phyloP scores from a whole-genome alignment of 2,329 filamentous ascomycete species.

The Hymenoscyphus salicellus region DNA sequence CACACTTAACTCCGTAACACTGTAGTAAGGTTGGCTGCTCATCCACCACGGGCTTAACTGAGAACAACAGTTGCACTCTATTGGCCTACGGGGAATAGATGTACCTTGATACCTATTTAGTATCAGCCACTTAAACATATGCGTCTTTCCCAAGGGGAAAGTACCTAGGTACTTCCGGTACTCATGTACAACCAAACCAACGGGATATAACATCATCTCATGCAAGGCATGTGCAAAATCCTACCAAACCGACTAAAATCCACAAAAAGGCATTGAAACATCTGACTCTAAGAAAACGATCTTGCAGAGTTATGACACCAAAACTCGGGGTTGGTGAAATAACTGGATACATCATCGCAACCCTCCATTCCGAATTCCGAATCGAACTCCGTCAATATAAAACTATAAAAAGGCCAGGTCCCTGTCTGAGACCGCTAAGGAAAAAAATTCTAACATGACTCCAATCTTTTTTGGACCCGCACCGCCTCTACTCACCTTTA shows the following conservation, averaged over 20 bases:
- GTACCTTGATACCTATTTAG: too few species aligned
- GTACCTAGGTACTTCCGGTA: neutral
- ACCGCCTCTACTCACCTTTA: slow-evolving; percentile 31
- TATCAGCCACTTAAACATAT: neutral
- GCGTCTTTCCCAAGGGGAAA: neutral
- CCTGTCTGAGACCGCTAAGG: slow-evolving; percentile 4
- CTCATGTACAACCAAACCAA: neutral
- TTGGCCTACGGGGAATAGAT: too few species aligned
- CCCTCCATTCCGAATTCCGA: neutral
- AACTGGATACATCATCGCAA: neutral
- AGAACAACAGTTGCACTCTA: too few species aligned
- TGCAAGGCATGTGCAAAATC: neutral
- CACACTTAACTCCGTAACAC: neutral
- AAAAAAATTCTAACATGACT: slow-evolving; percentile 23
- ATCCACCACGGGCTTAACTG: too few species aligned
- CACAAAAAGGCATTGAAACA: neutral
- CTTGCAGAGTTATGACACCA: neutral
- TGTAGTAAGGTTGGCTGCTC: too few species aligned
- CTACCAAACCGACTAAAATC: neutral
- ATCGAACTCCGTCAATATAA: slow-evolving; percentile 8
- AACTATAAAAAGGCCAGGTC: too few species aligned
- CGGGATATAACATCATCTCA: slow-evolving; percentile 1
- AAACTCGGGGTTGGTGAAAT: neutral
- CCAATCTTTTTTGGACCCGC: slow-evolving; percentile 27
- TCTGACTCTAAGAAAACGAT: neutral